Base-by-base conservation (phyloP, 164 flowering plant genomes). In the Euptelea pleiosperma region DNA sequence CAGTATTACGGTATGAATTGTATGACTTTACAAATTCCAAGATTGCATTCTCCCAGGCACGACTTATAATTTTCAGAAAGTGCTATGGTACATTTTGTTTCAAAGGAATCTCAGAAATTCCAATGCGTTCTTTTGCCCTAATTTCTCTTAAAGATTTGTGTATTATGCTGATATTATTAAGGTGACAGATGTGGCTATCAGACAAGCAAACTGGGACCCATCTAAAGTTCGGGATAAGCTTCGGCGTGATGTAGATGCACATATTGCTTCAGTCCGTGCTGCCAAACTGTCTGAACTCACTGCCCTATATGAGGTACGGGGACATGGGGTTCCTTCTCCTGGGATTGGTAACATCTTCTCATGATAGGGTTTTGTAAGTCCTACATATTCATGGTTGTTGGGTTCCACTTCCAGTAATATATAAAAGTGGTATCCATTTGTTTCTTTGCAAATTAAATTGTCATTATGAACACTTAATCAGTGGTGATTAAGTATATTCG, bases 181-280 rank as follows among this genome's bases (percentile, higher is more conserved):
- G 54, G 36, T 52, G 65, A 58, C 79, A 87, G 98, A 85, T 78
- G 82, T 75, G 54, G 46, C 75, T 39, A 65, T 92, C 57, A 68
- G 68, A 54, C 86, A 72, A 68, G 91, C 90, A 47, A 75, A 79
- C 33, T 92, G 97, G 97, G 96, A 89, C 55, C 57, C 87, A 24
- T 74, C 83, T 53, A 92, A 77, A 83, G 80, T 74, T 40, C 74
- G 87, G 59, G 97, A 92, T 54, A 92, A 87, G 67, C 82, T 90
- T 60, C 72, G 51, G 8, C 96, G 94, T 66, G 98, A 92, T 75
- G 82, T 89, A 16, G 91, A 90, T 73, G 89, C 87, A 28, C 98
- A 92, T 76, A 52, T 90, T 67, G 72, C 78, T 60, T 74, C 84
- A 60, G 85, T 92, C 47, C 83, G 90, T 57, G 73, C 79, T 60